phyloP scores from a whole-genome alignment of 768 basidiomycete genomes.

The Rhodotorula babjevae region DNA sequence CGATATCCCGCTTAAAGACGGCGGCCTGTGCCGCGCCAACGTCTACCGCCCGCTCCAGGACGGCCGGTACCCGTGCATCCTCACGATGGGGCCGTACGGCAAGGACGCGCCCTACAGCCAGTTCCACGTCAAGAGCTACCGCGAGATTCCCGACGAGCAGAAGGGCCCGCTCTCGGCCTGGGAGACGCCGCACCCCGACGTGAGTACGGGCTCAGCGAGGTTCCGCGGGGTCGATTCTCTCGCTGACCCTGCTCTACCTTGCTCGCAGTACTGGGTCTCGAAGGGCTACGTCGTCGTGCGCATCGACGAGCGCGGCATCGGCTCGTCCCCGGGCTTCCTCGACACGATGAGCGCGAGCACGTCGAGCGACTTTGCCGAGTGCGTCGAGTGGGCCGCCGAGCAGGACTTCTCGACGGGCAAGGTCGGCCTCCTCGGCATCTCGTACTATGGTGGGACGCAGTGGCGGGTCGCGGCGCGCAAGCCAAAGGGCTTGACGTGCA shows the following conservation, averaged over 20 bases:
- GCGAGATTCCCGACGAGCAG: constrained; percentile 39
- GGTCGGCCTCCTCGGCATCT: constrained; percentile 43
- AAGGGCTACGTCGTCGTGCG: constrained; percentile 44
- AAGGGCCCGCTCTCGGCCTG: constrained; percentile 40
- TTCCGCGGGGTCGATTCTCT: neutral
- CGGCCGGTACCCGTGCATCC: constrained; percentile 6
- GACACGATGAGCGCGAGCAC: constrained; percentile 42
- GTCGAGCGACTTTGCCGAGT: constrained; percentile 42
- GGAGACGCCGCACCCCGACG: constrained; percentile 41
- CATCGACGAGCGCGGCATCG: constrained; percentile 44
- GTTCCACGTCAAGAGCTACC: constrained; percentile 36
- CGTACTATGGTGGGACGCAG: constrained; percentile 42
- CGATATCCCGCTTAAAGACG: constrained; percentile 22
- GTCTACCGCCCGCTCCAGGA: constrained; percentile 37
- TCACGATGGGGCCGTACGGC: constrained; percentile 35
- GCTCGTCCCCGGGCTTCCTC: constrained; percentile 39
- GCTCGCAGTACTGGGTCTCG: constrained; percentile 37
- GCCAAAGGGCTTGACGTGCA: constrained; percentile 40
- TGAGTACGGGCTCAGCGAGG: neutral
- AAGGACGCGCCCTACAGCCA: constrained; percentile 38
- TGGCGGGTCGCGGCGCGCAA: constrained; percentile 41
- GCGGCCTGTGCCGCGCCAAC: constrained; percentile 39
- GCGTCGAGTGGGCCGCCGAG: constrained; percentile 44
- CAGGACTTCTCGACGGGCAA: constrained; percentile 43
- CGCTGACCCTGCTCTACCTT: neutral